Evolutionary conservation across 495 filamentous ascomycete genomes (phyloP).

Genomic region (Aspergillus asperescens): DNA sequence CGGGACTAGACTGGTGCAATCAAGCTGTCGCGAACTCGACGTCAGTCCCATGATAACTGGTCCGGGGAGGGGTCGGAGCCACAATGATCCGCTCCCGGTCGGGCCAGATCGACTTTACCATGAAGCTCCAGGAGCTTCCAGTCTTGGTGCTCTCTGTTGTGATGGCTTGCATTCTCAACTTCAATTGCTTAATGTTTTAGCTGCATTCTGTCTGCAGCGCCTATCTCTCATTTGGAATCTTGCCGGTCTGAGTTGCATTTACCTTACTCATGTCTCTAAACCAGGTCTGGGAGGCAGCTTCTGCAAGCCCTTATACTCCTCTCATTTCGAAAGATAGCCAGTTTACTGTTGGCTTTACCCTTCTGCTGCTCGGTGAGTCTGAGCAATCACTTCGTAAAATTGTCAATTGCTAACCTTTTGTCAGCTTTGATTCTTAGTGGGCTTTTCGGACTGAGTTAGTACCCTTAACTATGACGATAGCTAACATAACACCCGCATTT

Average conservation of each 20-base stretch:
- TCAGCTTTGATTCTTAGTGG: slow-evolving; percentile 58
- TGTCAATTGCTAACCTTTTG: slow-evolving; percentile 16
- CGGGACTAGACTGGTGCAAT: background rate
- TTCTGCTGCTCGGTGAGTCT: slow-evolving; percentile 60
- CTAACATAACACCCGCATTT: background rate
- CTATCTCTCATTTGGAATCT: slow-evolving; percentile 1
- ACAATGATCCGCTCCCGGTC: slow-evolving; percentile 18
- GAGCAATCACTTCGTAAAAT: background rate
- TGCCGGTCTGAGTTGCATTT: slow-evolving; percentile 5
- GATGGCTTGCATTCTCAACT: background rate
- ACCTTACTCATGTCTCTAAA: slow-evolving; percentile 59
- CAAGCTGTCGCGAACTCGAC: slow-evolving; percentile 3
- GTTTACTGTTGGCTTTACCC: slow-evolving; percentile 72
- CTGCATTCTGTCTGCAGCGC: background rate
- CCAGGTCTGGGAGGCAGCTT: slow-evolving; percentile 84
- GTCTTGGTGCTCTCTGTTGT: background rate
- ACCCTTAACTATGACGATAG: background rate
- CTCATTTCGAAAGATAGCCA: slow-evolving; percentile 76
- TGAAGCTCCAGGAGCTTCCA: slow-evolving; percentile 10
- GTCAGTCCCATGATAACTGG: slow-evolving; percentile 1
- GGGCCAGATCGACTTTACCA: slow-evolving; percentile 17
- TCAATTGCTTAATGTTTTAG: background rate
- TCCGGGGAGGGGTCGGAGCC: slow-evolving; percentile 10
- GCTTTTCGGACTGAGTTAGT: slow-evolving; percentile 78
- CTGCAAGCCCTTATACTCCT: slow-evolving; percentile 76